phyloP scores from a whole-genome alignment of 169 alveolate species.

The Plasmodium relictum region DNA sequence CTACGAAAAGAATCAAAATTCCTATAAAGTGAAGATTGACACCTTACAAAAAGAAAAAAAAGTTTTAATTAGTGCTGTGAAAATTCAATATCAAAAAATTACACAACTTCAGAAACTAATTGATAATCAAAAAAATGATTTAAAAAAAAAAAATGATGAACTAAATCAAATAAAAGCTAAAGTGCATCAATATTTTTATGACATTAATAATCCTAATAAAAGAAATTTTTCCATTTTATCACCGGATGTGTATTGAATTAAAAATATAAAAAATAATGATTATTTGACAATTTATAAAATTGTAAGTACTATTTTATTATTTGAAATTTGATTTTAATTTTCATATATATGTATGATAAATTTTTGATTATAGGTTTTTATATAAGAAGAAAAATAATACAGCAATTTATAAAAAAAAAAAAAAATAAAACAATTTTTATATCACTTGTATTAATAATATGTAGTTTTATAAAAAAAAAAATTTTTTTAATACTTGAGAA shows the following conservation, averaged over 20 bases:
- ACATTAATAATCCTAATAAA: conserved; percentile 58
- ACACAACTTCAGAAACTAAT: conserved; percentile 45
- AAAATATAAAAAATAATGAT: background rate
- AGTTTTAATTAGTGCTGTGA: conserved; percentile 71
- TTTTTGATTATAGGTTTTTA: no score
- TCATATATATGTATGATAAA: no score
- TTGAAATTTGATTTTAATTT: no score
- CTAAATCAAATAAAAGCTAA: conserved; percentile 74
- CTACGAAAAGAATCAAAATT: conserved; percentile 15
- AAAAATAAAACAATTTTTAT: no score
- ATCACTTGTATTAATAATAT: no score
- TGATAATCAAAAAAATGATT: conserved; percentile 57
- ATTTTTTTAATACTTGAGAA: no score
- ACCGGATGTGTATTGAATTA: conserved; percentile 51
- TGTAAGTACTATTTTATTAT: no score
- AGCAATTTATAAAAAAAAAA: no score
- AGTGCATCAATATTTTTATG: conserved; percentile 72
- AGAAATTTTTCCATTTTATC: conserved; percentile 43
- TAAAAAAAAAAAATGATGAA: conserved; percentile 73
- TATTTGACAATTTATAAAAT: no score
- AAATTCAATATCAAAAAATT: conserved; percentile 62
- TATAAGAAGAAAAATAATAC: no score
- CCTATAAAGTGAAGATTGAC: conserved; percentile 20
- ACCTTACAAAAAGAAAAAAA: conserved; percentile 67
- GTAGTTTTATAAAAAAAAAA: no score